Evolutionary conservation across 1,284 basidiomycete genomes (phyloP), one percentile per base, ranked within the genome.

Genomic region (Malassezia sympodialis): DNA sequence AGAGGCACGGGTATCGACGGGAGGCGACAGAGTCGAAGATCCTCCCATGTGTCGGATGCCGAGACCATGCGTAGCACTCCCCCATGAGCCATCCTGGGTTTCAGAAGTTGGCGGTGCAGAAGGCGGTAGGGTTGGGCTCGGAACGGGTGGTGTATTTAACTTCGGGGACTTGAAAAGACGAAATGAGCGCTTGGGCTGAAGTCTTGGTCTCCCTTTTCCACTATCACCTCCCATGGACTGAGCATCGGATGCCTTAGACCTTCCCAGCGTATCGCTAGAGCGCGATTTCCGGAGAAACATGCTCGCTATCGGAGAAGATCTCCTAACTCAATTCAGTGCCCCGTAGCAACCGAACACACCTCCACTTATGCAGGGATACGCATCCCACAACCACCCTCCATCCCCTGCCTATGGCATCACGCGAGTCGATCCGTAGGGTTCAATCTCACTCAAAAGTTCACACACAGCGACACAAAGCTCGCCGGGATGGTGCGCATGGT

Each of bases 261-360:
- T 50, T 17, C 31, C 49, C 23, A 51, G 41, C 23, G 21, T 27
- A 17, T 50, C 48, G 42, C 17, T 56, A 23, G 53, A 56, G 14
- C 48, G 48, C 24, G 53, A 45, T 49, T 51, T 56, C 17, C 53
- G 48, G 15, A 55, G 47, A 21, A 55, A 49, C 53, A 49, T 55
- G 31, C 37, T 41, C 26, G 23, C 26, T 32, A 7, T 8, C 34
- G 24, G 30, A 30, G 15, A 39, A 21, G 6, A n/a, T 19, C 4
- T 6, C 32, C 32, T 15, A 15, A 7, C 19, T 12, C 19, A 7
- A 19, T 21, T 21, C 11, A 19, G 19, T 19, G 37, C 37, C 37
- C 37, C 19, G 10, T 39, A 11, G 37, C 19, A 8, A 30, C 15
- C 17, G 8, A n/a, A 42, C 51, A 27, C 51, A 52, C 51, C 51